Percentiles rank a stretch among this genome's conserved stretches.
phyloP scores from a whole-genome alignment of 106 monocot genomes.

The Dioscorea dumetorum region DNA sequence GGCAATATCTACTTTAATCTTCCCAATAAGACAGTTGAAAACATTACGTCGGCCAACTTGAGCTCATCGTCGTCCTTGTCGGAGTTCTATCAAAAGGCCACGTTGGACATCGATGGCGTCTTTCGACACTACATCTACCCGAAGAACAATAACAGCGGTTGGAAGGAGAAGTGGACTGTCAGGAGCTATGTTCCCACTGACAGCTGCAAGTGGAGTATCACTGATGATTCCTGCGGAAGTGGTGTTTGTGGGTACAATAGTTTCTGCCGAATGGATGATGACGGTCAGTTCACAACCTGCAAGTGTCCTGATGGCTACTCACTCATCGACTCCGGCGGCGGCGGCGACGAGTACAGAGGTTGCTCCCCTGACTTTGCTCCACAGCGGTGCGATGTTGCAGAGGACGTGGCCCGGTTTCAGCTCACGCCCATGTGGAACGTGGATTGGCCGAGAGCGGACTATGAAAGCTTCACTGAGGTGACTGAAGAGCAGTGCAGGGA shows the following conservation, averaged over 20 bases:
- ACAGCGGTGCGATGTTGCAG: neutral
- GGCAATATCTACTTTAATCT: slow-evolving; percentile 9
- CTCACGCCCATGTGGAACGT: neutral
- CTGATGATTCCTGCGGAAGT: slow-evolving; percentile 5
- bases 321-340: slow-evolving; percentile 6
- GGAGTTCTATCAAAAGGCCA: slow-evolving; percentile 22
- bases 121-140: slow-evolving; percentile 26
- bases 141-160: neutral
- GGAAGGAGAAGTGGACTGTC: neutral
- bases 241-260: slow-evolving; percentile 32
- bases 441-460: slow-evolving; percentile 12
- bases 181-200: neutral
- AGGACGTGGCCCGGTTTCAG: neutral
- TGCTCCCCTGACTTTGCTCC: slow-evolving; percentile 19
- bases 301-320: slow-evolving; percentile 12
- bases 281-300: slow-evolving; percentile 1
- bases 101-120: slow-evolving; percentile 35
- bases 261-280: slow-evolving; percentile 11
- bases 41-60: neutral
- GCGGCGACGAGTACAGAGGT: slow-evolving; percentile 5
- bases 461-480: slow-evolving; percentile 5
- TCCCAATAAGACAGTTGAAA: no score
- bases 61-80: neutral
- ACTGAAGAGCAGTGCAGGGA: slow-evolving; percentile 13
- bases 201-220: neutral